A percentile compares a stretch with the other conserved stretches of the same genome.
These are phyloP conservation scores for Debaryomyces sp. DNA, from an alignment of 1,139 yeast species.

Conservation along the genomic window DNA sequence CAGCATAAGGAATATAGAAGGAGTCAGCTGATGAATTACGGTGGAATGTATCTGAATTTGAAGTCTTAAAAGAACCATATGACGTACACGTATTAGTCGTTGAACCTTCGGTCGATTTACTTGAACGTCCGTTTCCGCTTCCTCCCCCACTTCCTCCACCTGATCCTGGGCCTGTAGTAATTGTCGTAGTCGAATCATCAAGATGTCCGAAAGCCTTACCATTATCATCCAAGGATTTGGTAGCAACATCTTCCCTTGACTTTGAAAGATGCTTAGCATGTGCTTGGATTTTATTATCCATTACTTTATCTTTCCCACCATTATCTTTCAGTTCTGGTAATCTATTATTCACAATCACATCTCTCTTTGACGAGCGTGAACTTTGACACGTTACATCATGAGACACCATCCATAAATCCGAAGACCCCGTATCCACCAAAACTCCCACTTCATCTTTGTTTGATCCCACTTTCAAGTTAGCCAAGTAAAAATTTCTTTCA, in stretches of 20 bases:
- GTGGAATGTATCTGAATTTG: conserved; percentile 33
- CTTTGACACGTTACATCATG: conserved; percentile 31
- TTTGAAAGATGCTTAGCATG: not conserved
- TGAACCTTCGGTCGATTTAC: conserved; percentile 11
- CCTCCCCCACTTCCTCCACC: conserved; percentile 8
- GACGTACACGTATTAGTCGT: conserved; percentile 34
- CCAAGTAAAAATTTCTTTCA: conserved; percentile 51
- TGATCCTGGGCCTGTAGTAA: conserved; percentile 3
- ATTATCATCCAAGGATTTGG: not conserved
- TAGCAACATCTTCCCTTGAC: not conserved
- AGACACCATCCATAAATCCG: conserved; percentile 50
- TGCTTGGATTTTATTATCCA: not conserved
- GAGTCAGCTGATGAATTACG: conserved; percentile 33
- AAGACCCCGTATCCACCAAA: conserved; percentile 49
- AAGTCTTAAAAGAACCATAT: conserved; percentile 44
- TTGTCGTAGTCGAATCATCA: too few species aligned
- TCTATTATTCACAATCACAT: not conserved
- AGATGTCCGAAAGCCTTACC: not conserved
- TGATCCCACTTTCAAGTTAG: conserved; percentile 40
- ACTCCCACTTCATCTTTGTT: conserved; percentile 32
- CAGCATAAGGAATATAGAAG: conserved; percentile 61
- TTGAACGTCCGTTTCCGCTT: conserved; percentile 10
- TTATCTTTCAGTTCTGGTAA: not conserved
- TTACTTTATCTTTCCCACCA: not conserved
- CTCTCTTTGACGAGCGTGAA: conserved; percentile 4